Base-by-base conservation (phyloP, 306 rosid genomes). In the Inga laurina region DNA sequence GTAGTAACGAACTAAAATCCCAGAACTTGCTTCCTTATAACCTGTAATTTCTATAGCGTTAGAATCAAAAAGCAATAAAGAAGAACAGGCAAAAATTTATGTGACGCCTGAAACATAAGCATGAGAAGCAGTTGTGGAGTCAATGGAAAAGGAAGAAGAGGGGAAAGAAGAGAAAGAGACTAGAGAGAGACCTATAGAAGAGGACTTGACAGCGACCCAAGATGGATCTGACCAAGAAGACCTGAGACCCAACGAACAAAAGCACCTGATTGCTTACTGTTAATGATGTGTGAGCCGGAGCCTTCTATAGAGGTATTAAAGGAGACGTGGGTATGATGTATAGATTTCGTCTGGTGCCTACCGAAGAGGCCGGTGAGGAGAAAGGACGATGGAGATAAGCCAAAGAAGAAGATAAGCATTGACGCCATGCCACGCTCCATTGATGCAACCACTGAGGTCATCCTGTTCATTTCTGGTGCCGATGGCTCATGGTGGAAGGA, bases 211-310 rank as follows among this genome's bases (percentile, higher is more conserved):
- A 46, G 56, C 84, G 82, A 82, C 85, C 64, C 86, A 68, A 11
- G 14, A 8, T 68, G 61, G 74, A 70, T 24, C 74, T 48, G 24
- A 22, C 72, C 81, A n/a, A 34, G 6, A 35, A 14, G 41, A 30
- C 10, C 45, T 22, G 49, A 85, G 43, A 9, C 16, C 30, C 84
- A 69, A 16, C 2, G 30, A 27, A 27, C 30, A 27, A 27, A 27
- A 27, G 30, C 30, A 27, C 97, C 98, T 32, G 97, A 96, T 51
- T 96, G 97, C 88, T 85, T 96, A 90, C 88, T 93, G 62, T 43
- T 91, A 80, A 96, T 96, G 99, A 93, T 96, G 97, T 93, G 94
- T 59, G 99, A 96, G 84, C 98, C 99, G 0, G 93, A 96, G 86
- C 81, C 92, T 4, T 96, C 99, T 0, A 93, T 96, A 97, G 99